phyloP scores from a whole-genome alignment of 2,329 filamentous ascomycete species.

The Colletotrichum sp. region DNA sequence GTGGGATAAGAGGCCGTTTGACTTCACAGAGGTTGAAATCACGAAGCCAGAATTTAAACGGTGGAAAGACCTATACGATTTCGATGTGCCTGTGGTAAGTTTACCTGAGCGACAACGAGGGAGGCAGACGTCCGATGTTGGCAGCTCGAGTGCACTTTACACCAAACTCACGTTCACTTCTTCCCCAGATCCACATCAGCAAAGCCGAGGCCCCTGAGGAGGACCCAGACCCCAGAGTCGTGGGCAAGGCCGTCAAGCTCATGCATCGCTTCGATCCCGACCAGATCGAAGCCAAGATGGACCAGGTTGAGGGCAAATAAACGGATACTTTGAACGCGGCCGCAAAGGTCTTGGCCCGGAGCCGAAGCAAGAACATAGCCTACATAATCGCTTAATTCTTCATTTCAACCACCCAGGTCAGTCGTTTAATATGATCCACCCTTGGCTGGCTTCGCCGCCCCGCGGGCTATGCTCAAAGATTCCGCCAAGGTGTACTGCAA shows the following conservation, averaged over 20 bases:
- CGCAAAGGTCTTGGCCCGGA: background rate
- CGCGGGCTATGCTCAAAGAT: slow-evolving; percentile 52
- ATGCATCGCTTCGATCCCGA: slow-evolving; percentile 78
- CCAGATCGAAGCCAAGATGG: slow-evolving; percentile 73
- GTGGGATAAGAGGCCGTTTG: slow-evolving; percentile 70
- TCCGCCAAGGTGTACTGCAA: slow-evolving; percentile 50
- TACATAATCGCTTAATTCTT: background rate
- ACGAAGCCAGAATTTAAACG: slow-evolving; percentile 64
- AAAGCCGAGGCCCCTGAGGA: slow-evolving; percentile 56
- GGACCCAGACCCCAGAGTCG: slow-evolving; percentile 56
- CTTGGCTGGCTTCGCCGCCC: slow-evolving; percentile 38
- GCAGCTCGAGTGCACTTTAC: background rate
- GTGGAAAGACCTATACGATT: slow-evolving; percentile 79
- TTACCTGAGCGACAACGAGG: background rate
- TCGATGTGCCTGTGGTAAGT: slow-evolving; percentile 80
- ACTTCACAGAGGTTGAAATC: slow-evolving; percentile 73
- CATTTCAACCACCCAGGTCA: background rate
- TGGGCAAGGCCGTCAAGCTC: slow-evolving; percentile 68
- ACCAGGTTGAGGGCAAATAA: slow-evolving; percentile 51
- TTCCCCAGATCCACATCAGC: slow-evolving; percentile 64
- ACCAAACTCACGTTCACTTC: background rate
- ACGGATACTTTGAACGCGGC: background rate
- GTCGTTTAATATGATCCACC: slow-evolving; percentile 45
- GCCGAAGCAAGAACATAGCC: background rate
- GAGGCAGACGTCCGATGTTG: background rate